A percentile compares a stretch with the other conserved stretches of the same genome.
Conservation (phyloP, 805 yeast species). For the Lachancea mirantina region DNA sequence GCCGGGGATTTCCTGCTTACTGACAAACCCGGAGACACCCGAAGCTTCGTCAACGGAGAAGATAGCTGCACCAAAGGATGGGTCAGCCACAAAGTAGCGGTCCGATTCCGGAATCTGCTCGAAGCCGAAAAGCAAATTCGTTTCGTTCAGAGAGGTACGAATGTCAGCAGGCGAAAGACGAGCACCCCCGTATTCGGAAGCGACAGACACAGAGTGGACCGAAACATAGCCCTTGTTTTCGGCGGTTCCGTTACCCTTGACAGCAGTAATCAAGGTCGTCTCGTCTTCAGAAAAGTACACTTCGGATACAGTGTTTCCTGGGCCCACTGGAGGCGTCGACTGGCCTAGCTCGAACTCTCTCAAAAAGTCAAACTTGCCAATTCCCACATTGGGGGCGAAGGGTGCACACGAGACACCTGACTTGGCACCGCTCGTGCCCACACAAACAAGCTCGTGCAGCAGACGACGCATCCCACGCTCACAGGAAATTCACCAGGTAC, state of each 20-base stretch:
- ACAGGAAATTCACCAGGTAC: slow-evolving; percentile 10
- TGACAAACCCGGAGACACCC: slow-evolving; percentile 3
- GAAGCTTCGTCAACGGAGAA: slow-evolving; percentile 6
- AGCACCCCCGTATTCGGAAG: slow-evolving; percentile 5
- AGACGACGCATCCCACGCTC: slow-evolving; percentile 5
- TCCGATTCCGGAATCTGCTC: slow-evolving; percentile 7
- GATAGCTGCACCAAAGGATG: slow-evolving; percentile 8
- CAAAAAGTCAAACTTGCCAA: slow-evolving; percentile 10
- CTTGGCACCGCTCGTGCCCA: slow-evolving; percentile 8
- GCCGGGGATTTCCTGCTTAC: slow-evolving; percentile 7
- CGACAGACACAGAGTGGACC: slow-evolving; percentile 4
- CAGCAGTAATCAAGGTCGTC: slow-evolving; percentile 6
- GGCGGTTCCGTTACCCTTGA: slow-evolving; percentile 7
- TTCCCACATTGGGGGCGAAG: slow-evolving; percentile 7
- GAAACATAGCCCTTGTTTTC: slow-evolving; percentile 7
- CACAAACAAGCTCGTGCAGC: slow-evolving; percentile 9
- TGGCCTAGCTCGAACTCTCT: slow-evolving; percentile 7
- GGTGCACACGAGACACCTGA: slow-evolving; percentile 11
- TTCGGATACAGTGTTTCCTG: slow-evolving; percentile 8
- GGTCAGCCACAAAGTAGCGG: slow-evolving; percentile 8
- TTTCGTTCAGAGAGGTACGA: slow-evolving; percentile 4
- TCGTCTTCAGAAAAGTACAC: slow-evolving; percentile 8
- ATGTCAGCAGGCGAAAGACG: slow-evolving; percentile 5
- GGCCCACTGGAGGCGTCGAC: slow-evolving; percentile 5
- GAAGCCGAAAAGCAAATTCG: slow-evolving; percentile 9